Evolutionary conservation across 768 basidiomycete genomes (phyloP), one percentile per base, ranked within the genome.

Genomic region (Boletus speciosus): DNA sequence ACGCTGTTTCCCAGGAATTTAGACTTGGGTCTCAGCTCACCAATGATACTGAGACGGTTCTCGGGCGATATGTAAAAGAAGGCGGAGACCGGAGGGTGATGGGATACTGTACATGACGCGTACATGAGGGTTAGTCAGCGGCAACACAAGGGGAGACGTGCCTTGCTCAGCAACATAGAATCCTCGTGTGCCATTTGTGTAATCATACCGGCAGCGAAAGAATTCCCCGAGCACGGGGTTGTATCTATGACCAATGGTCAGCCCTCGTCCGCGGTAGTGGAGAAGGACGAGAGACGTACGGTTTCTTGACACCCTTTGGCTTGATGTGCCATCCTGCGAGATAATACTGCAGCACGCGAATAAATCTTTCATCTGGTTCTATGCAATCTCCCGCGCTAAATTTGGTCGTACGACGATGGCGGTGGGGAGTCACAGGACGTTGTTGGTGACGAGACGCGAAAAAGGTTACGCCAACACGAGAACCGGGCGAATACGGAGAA

Each of bases 241-340:
- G 73, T 98, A 99, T 58, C 92, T 93, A 67, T 51, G 25, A 45
- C 16, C 52, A 11, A 43, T 42, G 27, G 32, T 57, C 48, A 58
- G 54, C 43, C 41, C 42, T 46, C 49, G 47, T 45, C n/a, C 12
- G 25, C 0, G 11, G 23, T 7, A 31, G 36, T 10, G 43, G 27
- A 5, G 29, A 38, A 19, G n/a, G 39, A 35, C 2, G 43, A 11
- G 44, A 21, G 56, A 77, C 89, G 73, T 65, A 94, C 84, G 96
- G 96, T 74, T 99, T 99, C 88, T 99, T 99, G 56, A 98, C 97
- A 49, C 94, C 97, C 75, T 90, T 95, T 61, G 97, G 95, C 73
- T 98, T 98, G 76, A 98, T 95, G 73, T 98, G 97, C 97, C 97
- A 99, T 23, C 97, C 97, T n/a, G 91, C 88, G 44, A 99, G 85